Conservation (phyloP, 192 early-diverging fungal species). For the Coemansia sp. region DNA sequence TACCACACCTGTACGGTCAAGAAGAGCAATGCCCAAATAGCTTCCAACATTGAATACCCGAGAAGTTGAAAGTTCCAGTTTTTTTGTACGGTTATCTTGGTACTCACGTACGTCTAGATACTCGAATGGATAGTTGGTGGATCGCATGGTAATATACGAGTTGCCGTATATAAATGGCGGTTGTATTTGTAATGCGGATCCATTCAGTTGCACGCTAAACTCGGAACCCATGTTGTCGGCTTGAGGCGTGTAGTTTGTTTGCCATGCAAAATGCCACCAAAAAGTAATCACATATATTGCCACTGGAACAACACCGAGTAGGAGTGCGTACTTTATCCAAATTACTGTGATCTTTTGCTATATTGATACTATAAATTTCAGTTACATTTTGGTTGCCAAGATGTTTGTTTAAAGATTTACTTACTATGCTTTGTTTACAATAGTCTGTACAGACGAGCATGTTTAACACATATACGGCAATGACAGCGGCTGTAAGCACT, state of each 20-base stretch:
- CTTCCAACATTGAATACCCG: background rate
- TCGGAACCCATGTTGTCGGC: slow-evolving; percentile 91
- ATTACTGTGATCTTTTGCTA: background rate
- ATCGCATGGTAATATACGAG: slow-evolving; percentile 80
- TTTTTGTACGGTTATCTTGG: slow-evolving; percentile 25
- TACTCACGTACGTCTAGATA: slow-evolving; percentile 65
- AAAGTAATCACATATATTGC: slow-evolving; percentile 76
- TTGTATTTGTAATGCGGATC: slow-evolving; percentile 72
- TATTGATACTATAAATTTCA: too few relatives aligned
- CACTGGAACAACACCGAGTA: slow-evolving; percentile 58
- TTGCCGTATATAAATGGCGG: slow-evolving; percentile 79
- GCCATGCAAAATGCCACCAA: slow-evolving; percentile 75
- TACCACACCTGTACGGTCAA: slow-evolving; percentile 8
- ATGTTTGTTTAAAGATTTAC: background rate
- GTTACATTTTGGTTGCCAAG: too few relatives aligned
- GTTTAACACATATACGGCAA: background rate
- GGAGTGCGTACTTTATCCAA: background rate
- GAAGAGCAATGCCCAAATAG: background rate
- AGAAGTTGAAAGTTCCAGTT: background rate
- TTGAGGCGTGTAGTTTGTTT: slow-evolving; percentile 73
- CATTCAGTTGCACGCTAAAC: slow-evolving; percentile 78
- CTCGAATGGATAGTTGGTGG: slow-evolving; percentile 78
- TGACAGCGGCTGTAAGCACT: background rate
- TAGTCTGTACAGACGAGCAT: background rate
- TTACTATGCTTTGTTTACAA: background rate